Conservation (phyloP, 495 filamentous ascomycete species). For the Neurospora intermedia region DNA sequence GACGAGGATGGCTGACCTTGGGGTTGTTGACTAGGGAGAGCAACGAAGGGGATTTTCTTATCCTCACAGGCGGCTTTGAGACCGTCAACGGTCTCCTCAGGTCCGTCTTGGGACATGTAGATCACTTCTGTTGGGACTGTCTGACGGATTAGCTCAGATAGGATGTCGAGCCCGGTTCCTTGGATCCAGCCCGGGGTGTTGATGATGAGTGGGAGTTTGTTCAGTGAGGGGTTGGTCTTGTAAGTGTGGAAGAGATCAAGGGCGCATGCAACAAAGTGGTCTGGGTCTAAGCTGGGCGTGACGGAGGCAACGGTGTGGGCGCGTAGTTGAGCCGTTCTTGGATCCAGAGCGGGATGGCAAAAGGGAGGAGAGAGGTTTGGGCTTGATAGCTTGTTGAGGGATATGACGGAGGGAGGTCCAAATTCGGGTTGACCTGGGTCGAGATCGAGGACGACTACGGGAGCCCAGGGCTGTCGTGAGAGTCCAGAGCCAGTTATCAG, state of each 20-base stretch:
- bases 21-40: conserved; percentile 42
- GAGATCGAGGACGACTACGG: conserved; percentile 61
- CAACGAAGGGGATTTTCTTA: conserved; percentile 23
- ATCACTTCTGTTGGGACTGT: conserved; percentile 48
- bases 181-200: conserved; percentile 81
- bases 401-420: conserved; percentile 64
- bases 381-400: conserved; percentile 51
- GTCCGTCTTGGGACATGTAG: conserved; percentile 65
- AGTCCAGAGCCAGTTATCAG: conserved; percentile 42
- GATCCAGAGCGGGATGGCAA: conserved; percentile 47
- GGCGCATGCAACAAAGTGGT: conserved; percentile 56
- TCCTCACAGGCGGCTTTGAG: conserved; percentile 31
- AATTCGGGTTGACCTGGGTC: conserved; percentile 83
- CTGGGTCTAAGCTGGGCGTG: conserved; percentile 58
- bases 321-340: conserved; percentile 27
- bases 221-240: conserved; percentile 22
- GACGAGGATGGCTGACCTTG: conserved; percentile 7
- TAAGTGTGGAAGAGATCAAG: conserved; percentile 60
- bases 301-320: conserved; percentile 64
- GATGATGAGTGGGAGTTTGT: conserved; percentile 54
- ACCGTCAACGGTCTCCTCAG: conserved; percentile 50
- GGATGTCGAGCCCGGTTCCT: conserved; percentile 60
- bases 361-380: conserved; percentile 68
- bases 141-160: conserved; percentile 48
- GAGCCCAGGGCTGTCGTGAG: conserved; percentile 18